Evolutionary conservation across 2,329 filamentous ascomycete genomes (phyloP), one percentile per base, ranked within the genome.

Genomic region (Ophiostoma tasmaniense): DNA sequence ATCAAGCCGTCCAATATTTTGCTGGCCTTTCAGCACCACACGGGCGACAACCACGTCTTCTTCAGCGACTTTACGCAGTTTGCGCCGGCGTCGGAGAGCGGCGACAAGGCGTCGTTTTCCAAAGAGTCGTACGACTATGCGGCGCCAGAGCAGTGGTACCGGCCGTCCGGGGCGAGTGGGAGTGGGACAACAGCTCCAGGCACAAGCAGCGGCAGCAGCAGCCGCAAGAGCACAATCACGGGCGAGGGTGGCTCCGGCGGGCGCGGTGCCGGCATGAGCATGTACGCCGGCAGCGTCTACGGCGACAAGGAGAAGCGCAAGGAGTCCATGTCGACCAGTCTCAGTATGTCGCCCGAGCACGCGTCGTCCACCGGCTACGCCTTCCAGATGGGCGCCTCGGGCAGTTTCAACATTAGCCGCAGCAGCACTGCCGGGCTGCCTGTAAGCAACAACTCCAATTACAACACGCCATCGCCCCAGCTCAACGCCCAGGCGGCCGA

Each of bases 81-180:
- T 64, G 80, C 80, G 33, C 8, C 33, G 33, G 33, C 33, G 33
- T 33, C 33, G 33, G 33, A 33, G 33, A 33, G 64, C 67, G 33
- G 64, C n/a, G 81, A 82, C 70, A 80, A 79, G 72, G 76, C 75
- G 2, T 81, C 79, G 2, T 87, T 89, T 71, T 87, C 90, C 73
- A 87, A 87, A 71, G 90, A 92, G 75, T 81, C 81, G 10, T 92
- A 92, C 77, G 87, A 91, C 74, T 92, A 92, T 74, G 85, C 86
- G 0, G 88, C 90, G 0, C 90, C 90, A 0, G 90, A 93, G 74
- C 82, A 85, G 68, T 85, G 85, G 81, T 81, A 79, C 75, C 81
- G 78, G 52, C 80, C 80, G 28, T 73, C 77, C 68, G 77, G 77
- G 39, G 81, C 80, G 70, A 78, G 75, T 55, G 76, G 77, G 37